A percentile compares a stretch with the other conserved stretches of the same genome.
Evolutionary conservation across 768 basidiomycete genomes (phyloP).

Genomic region (Pisolithus tinctorius): DNA sequence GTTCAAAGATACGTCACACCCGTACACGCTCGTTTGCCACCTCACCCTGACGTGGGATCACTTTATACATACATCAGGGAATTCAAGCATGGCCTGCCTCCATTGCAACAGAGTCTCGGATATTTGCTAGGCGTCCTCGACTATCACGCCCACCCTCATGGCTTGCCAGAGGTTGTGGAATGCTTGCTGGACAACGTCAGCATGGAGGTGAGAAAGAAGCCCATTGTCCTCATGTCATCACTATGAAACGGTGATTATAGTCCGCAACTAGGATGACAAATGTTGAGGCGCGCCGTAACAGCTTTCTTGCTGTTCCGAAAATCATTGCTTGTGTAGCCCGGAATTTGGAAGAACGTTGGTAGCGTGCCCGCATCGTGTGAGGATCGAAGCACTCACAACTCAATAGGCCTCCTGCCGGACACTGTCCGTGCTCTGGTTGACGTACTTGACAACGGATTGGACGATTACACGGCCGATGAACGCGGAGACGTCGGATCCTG

Average conservation of each 20-base stretch:
- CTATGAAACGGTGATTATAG: conserved; percentile 19
- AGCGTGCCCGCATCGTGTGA: conserved; percentile 7
- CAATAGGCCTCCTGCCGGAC: conserved; percentile 42
- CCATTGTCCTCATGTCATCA: conserved; percentile 9
- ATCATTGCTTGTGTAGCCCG: conserved; percentile 41
- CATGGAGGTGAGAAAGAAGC: conserved; percentile 37
- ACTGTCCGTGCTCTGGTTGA: conserved; percentile 44
- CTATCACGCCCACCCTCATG: conserved; percentile 51
- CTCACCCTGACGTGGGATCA: conserved; percentile 13
- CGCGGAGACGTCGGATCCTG: conserved; percentile 97
- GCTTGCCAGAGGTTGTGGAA: conserved; percentile 44
- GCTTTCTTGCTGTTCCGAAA: conserved; percentile 38
- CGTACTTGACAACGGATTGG: conserved; percentile 61
- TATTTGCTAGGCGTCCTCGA: conserved; percentile 61
- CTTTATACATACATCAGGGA: conserved; percentile 58
- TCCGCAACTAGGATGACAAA: conserved; percentile 33
- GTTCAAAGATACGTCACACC: conserved; percentile 65
- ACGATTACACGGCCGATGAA: conserved; percentile 90
- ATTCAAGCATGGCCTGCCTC: conserved; percentile 42
- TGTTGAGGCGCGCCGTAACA: conserved; percentile 57
- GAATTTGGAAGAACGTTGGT: conserved; percentile 40
- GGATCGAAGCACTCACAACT: conserved; percentile 7
- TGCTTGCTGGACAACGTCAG: conserved; percentile 59
- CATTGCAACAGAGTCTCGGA: conserved; percentile 68
- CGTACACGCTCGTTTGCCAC: conserved; percentile 5